Conservation (phyloP, 345 rosid species). For the Ceriops tagal region DNA sequence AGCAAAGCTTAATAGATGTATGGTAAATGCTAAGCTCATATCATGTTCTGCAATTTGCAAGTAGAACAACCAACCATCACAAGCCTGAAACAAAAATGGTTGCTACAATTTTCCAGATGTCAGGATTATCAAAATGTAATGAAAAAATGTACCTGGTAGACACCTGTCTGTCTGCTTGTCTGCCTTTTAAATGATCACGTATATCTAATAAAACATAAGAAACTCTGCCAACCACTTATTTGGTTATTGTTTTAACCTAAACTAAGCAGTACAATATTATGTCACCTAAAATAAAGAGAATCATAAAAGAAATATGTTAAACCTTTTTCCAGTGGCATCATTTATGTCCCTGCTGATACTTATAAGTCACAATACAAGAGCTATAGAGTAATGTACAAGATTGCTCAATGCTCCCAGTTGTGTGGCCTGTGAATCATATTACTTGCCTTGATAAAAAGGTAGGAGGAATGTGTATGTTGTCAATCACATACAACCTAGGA, state of each 20-base stretch:
- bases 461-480: conserved; percentile 91
- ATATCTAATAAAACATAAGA: conserved; percentile 86
- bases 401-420: too few species aligned
- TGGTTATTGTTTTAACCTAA: too few species aligned
- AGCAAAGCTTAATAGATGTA: conserved; percentile 45
- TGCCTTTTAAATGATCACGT: conserved; percentile 90
- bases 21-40: not conserved
- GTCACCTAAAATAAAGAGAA: too few species aligned
- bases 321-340: too few species aligned
- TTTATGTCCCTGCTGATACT: too few species aligned
- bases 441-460: conserved; percentile 79
- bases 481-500: conserved; percentile 85
- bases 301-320: too few species aligned
- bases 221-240: not conserved
- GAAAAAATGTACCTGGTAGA: conserved; percentile 87
- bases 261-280: too few species aligned
- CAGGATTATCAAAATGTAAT: conserved; percentile 75
- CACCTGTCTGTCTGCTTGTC: conserved; percentile 90
- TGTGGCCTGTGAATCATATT: not conserved
- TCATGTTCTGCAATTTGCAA: conserved; percentile 71
- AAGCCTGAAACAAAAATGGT: not conserved
- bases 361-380: too few species aligned
- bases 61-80: not conserved
- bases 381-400: too few species aligned
- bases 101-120: conserved; percentile 43